phyloP scores from a whole-genome alignment of 1,139 yeast species.

The Spathaspora sp. region DNA sequence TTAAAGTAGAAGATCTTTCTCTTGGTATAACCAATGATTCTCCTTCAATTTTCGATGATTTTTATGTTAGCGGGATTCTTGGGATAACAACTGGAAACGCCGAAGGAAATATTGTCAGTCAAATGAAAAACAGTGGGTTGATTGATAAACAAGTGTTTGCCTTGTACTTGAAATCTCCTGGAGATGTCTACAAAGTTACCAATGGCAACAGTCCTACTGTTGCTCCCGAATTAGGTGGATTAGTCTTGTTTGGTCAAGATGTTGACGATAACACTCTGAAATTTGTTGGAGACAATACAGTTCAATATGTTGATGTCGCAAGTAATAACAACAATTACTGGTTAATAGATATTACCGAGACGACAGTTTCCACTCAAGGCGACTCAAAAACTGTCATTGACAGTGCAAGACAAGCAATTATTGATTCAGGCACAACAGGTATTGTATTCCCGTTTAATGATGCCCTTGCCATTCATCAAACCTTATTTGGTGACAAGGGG shows the following conservation, averaged over 20 bases:
- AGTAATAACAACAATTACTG: constrained; percentile 47
- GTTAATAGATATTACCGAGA: constrained; percentile 45
- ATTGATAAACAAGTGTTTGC: constrained; percentile 25
- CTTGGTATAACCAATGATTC: constrained; percentile 56
- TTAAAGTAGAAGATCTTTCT: constrained; percentile 39
- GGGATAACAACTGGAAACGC: constrained; percentile 51
- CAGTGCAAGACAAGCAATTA: constrained; percentile 43
- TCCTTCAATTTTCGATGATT: constrained; percentile 53
- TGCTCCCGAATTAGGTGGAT: constrained; percentile 22
- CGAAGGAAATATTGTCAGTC: constrained; percentile 22
- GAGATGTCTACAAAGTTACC: constrained; percentile 11
- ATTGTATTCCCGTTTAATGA: constrained; percentile 57
- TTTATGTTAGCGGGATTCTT: constrained; percentile 59
- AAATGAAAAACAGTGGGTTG: constrained; percentile 16
- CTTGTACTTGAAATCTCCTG: constrained; percentile 19
- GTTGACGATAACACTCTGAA: constrained; percentile 17
- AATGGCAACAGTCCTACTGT: background rate
- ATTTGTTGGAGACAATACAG: constrained; percentile 15
- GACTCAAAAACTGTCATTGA: background rate
- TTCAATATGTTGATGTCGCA: constrained; percentile 41
- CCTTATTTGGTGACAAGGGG: constrained; percentile 37
- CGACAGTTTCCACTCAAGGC: constrained; percentile 20
- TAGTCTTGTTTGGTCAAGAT: constrained; percentile 25
- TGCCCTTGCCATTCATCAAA: constrained; percentile 50
- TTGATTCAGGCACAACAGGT: constrained; percentile 71